These are phyloP conservation scores for Eucalyptus decipiens DNA, from an alignment of 345 rosid species.

Conservation along the genomic window DNA sequence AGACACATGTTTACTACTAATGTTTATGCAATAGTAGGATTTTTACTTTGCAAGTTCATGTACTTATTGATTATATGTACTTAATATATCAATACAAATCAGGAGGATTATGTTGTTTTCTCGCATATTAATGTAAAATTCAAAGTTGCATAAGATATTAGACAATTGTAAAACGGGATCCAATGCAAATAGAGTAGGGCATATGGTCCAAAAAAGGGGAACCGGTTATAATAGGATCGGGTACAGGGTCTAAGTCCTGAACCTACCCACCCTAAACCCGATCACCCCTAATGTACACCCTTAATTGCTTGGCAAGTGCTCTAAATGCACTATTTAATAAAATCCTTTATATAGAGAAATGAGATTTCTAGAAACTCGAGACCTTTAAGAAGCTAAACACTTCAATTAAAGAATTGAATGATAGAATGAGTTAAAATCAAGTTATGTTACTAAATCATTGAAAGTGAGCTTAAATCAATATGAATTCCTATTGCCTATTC, in stretches of 20 bases:
- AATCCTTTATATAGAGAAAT: background rate
- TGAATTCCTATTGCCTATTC: background rate
- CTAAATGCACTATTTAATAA: background rate
- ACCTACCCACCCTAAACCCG: fast-evolving
- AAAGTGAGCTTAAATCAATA: background rate
- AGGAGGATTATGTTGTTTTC: fast-evolving
- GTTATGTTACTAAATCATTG: background rate
- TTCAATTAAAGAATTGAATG: background rate
- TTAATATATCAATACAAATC: too few species aligned
- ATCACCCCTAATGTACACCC: too few species aligned
- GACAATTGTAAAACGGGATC: too few species aligned
- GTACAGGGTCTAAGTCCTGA: fast-evolving
- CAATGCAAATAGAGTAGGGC: fast-evolving
- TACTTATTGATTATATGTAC: too few species aligned
- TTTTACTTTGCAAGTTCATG: too few species aligned
- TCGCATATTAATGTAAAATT: too few species aligned
- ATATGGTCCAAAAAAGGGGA: too few species aligned
- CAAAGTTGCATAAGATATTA: fast-evolving
- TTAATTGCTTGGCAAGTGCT: background rate
- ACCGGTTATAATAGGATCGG: fast-evolving
- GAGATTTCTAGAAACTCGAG: background rate
- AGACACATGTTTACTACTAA: too few species aligned
- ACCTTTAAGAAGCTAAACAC: background rate
- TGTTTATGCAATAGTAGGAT: too few species aligned
- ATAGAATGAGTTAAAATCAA: background rate